Evolutionary conservation across 805 yeast genomes (phyloP).

Genomic region (Suhomyces emberorum): DNA sequence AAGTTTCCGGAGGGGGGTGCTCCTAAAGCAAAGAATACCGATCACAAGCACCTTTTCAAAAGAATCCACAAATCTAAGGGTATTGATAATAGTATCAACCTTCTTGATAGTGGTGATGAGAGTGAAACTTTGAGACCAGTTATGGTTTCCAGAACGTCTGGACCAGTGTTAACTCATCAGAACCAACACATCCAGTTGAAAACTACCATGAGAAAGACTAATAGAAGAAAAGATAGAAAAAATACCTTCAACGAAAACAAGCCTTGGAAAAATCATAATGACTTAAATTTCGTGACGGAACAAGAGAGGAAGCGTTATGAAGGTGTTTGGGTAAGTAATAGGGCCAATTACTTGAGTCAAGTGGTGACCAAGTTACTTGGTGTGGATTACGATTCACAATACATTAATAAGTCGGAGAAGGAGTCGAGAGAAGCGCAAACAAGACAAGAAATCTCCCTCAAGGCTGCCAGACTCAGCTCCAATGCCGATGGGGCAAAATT

Average conservation of each 20-base stretch:
- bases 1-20: constrained; percentile 30
- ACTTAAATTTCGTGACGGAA: constrained; percentile 47
- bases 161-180: constrained; percentile 2
- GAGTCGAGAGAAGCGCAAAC: constrained; percentile 12
- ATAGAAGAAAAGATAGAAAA: constrained; percentile 36
- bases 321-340: constrained; percentile 90
- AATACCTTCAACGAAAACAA: constrained; percentile 74
- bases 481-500: constrained; percentile 17
- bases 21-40: constrained; percentile 9
- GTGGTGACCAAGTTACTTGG: constrained; percentile 31
- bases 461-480: constrained; percentile 37
- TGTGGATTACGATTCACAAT: constrained; percentile 21
- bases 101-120: constrained; percentile 1
- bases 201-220: constrained; percentile 49
- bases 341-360: constrained; percentile 54
- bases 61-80: constrained; percentile 13
- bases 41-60: constrained; percentile 19
- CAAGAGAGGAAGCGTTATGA: constrained; percentile 85
- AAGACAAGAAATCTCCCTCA: constrained; percentile 15
- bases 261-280: constrained; percentile 89
- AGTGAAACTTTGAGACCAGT: not conserved
- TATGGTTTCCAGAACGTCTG: not conserved
- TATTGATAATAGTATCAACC: not conserved
- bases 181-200: constrained; percentile 37
- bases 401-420: not conserved